phyloP scores from a whole-genome alignment of 2,329 filamentous ascomycete species.

The Fusarium paranaense region DNA sequence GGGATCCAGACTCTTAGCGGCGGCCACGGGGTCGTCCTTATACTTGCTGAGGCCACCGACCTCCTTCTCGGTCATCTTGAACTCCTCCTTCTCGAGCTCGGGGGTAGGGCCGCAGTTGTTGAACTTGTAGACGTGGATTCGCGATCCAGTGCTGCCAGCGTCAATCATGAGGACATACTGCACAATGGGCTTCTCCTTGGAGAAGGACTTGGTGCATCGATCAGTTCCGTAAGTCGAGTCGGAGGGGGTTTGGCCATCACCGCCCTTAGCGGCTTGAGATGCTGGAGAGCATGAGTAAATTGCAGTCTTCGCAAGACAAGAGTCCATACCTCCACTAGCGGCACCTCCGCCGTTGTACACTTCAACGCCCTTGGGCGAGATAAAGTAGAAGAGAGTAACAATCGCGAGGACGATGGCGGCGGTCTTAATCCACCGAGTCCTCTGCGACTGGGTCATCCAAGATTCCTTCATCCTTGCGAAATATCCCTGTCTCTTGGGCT shows the following conservation, averaged over 20 bases:
- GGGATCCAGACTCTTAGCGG: constrained; percentile 88
- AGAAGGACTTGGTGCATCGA: constrained; percentile 85
- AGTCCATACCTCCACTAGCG: constrained; percentile 24
- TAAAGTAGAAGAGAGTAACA: constrained; percentile 72
- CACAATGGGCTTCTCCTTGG: constrained; percentile 90
- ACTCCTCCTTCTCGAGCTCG: constrained; percentile 91
- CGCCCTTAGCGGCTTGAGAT: constrained; percentile 38
- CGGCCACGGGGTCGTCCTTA: constrained; percentile 84
- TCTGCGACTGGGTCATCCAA: constrained; percentile 73
- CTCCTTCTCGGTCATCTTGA: constrained; percentile 91
- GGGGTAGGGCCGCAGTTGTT: constrained; percentile 98
- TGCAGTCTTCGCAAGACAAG: background rate
- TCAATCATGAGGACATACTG: constrained; percentile 99
- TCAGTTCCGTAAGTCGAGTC: constrained; percentile 75
- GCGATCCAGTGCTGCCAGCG: constrained; percentile 95
- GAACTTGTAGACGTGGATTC: constrained; percentile 99
- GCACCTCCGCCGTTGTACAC: constrained; percentile 58
- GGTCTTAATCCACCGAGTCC: constrained; percentile 74
- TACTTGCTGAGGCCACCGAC: constrained; percentile 89
- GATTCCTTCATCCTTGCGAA: constrained; percentile 68
- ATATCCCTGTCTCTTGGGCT: constrained; percentile 59
- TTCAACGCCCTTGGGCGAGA: constrained; percentile 69
- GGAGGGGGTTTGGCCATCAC: constrained; percentile 64
- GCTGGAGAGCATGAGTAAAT: constrained; percentile 32
- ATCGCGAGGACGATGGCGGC: constrained; percentile 70